These are phyloP conservation scores for Ophiosphaerella korrae DNA, from an alignment of 2,329 filamentous ascomycete genomes.

Conservation along the genomic window DNA sequence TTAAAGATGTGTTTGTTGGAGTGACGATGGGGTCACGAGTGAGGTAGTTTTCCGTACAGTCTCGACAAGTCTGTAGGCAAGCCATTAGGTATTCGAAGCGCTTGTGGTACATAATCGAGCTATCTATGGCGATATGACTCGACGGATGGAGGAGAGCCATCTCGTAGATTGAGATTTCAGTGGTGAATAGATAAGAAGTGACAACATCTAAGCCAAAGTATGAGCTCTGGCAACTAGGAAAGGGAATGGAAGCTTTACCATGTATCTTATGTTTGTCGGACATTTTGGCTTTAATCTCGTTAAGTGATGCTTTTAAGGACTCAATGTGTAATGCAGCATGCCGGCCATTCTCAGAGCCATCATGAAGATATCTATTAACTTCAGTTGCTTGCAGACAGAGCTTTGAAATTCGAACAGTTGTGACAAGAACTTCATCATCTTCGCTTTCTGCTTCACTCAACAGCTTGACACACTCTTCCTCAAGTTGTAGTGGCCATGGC, in stretches of 20 bases:
- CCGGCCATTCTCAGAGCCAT: constrained; percentile 6
- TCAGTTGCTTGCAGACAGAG: constrained; percentile 28
- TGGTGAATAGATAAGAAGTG: constrained; percentile 13
- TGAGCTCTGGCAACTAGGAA: too few relatives aligned
- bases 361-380: constrained; percentile 19
- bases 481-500: constrained; percentile 64
- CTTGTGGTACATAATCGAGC: constrained; percentile 7
- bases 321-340: constrained; percentile 19
- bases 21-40: constrained; percentile 7
- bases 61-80: constrained; percentile 14
- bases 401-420: constrained; percentile 44
- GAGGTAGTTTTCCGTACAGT: constrained; percentile 15
- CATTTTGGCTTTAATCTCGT: constrained; percentile 11
- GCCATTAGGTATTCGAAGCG: constrained; percentile 20
- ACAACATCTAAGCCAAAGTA: constrained; percentile 8
- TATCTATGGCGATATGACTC: not conserved
- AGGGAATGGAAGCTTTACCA: constrained; percentile 8
- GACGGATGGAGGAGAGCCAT: constrained; percentile 10
- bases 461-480: constrained; percentile 60
- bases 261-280: constrained; percentile 13
- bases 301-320: constrained; percentile 14
- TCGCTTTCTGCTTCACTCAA: constrained; percentile 53
- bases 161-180: constrained; percentile 22
- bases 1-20: constrained; percentile 14
- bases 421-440: constrained; percentile 57